Base-by-base conservation (phyloP, 441 rosid species). In the Hura crepitans region DNA sequence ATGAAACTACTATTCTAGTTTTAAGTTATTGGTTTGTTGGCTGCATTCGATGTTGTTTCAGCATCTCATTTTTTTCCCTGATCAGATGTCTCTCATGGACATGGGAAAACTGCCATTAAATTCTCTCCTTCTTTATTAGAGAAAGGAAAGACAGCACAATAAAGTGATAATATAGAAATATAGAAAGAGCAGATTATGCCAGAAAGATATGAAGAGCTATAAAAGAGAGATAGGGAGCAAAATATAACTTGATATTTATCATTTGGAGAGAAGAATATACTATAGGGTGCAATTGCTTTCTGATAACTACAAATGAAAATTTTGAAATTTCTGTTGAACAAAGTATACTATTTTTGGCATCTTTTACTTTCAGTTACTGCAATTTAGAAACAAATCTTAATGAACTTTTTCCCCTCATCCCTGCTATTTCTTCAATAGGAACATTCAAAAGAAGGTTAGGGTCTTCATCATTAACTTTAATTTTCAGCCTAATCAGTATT, bases 21-120 rank as follows among this genome's bases (percentile, higher is more conserved):
- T n/a, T 47, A 56, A 35, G 59, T 62, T 51, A 25, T 53, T 71
- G 53, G 22, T 54, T 56, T 20, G 17, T 62, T 47, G 66, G 35
- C 33, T 54, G 54, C 56, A 62, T 63, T 39, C 5, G 27, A 23
- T 28, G 18, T 15, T 3, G 18, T 63, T 67, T 18, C 20, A n/a
- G n/a, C n/a, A n/a, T n/a, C n/a, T 30, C 51, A 39, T 42, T 56
- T 12, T 30, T 30, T 54, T 20, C 55, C 56, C 14, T 2, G 13
- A 14, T 49, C 11, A 12, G 43, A 56, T n/a, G 3, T 33, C 31
- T 56, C 15, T 0, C 59, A 47, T 27, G 17, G 27, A 43, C 62
- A 27, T 68, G 33, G 49, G 8, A 35, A 65, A 54, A 46, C 45
- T 69, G 31, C 20, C 3, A 6, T 30, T 20, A 59, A 46, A 25